Evolutionary conservation across 139 green algal genomes (phyloP).

Genomic region (Chlamydomonas incerta): DNA sequence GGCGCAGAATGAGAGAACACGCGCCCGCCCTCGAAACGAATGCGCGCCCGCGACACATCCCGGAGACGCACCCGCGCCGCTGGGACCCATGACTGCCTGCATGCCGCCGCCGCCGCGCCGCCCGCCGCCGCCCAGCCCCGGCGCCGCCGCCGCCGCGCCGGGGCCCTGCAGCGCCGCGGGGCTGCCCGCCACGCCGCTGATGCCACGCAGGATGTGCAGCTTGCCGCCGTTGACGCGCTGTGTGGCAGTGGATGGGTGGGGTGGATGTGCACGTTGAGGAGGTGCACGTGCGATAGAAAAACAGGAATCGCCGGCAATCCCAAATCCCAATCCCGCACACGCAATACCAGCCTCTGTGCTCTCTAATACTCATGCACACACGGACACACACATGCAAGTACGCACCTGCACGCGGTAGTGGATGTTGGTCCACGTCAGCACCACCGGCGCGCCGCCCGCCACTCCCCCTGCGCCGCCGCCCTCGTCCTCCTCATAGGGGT

Average conservation of each 20-base stretch:
- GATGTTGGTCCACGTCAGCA: slow-evolving; percentile 54
- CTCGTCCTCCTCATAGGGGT: not conserved
- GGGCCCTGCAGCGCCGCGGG: not conserved
- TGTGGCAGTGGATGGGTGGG: too few species aligned
- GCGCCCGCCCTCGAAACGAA: too few species aligned
- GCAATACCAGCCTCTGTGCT: too few species aligned
- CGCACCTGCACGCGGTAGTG: slow-evolving; percentile 36
- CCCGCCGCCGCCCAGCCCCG: not conserved
- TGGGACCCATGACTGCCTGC: slow-evolving; percentile 68
- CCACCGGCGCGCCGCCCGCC: slow-evolving; percentile 5
- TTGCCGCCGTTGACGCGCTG: slow-evolving; percentile 9
- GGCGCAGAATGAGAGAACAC: too few species aligned
- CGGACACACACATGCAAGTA: too few species aligned
- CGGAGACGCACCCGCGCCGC: slow-evolving; percentile 54
- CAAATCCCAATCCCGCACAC: too few species aligned
- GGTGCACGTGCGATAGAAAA: too few species aligned
- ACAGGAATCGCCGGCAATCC: too few species aligned
- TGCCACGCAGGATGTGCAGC: slow-evolving; percentile 57
- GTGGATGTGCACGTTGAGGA: too few species aligned
- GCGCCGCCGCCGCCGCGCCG: not conserved
- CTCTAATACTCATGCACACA: too few species aligned
- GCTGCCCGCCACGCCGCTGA: slow-evolving; percentile 60
- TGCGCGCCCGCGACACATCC: too few species aligned
- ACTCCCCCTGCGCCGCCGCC: not conserved
- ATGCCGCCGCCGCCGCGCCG: slow-evolving; percentile 34